Percentiles rank a stretch among this genome's conserved stretches.
These are phyloP conservation scores for Toxicodendron radicans DNA, from an alignment of 345 rosid genomes.

Conservation along the genomic window DNA sequence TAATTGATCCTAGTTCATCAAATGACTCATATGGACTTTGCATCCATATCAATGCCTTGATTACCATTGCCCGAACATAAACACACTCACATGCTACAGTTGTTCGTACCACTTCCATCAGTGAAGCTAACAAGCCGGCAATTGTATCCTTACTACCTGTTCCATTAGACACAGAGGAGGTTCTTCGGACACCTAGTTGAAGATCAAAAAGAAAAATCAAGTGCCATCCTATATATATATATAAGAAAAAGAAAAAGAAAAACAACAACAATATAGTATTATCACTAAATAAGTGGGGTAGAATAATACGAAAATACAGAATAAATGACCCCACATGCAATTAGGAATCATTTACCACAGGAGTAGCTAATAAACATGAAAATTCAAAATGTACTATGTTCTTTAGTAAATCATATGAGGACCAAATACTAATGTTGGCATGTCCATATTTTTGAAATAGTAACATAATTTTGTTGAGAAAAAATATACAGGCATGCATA, in stretches of 20 bases:
- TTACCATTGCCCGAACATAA: slow-evolving; percentile 96
- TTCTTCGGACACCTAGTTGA: slow-evolving; percentile 59
- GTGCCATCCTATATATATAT: no score
- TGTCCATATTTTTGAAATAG: no score
- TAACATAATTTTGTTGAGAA: no score
- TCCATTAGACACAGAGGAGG: slow-evolving; percentile 63
- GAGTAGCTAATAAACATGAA: neutral
- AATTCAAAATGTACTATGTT: neutral
- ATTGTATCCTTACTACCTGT: slow-evolving; percentile 82
- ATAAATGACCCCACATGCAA: neutral
- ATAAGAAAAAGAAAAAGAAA: no score
- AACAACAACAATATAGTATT: neutral
- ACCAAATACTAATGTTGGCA: no score
- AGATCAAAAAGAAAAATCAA: slow-evolving; percentile 10
- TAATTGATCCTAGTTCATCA: slow-evolving; percentile 91
- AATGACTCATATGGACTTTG: slow-evolving; percentile 93
- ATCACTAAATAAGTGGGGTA: neutral
- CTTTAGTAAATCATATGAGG: no score
- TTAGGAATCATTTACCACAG: neutral
- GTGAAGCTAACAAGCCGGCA: slow-evolving; percentile 84
- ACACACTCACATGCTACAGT: slow-evolving; percentile 99
- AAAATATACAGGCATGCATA: no score
- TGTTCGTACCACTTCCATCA: slow-evolving; percentile 98
- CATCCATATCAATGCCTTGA: slow-evolving; percentile 99
- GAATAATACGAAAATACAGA: neutral